These are phyloP conservation scores for Prasinococcaceae sp. DNA, from an alignment of 139 green algal genomes.

Conservation along the genomic window DNA sequence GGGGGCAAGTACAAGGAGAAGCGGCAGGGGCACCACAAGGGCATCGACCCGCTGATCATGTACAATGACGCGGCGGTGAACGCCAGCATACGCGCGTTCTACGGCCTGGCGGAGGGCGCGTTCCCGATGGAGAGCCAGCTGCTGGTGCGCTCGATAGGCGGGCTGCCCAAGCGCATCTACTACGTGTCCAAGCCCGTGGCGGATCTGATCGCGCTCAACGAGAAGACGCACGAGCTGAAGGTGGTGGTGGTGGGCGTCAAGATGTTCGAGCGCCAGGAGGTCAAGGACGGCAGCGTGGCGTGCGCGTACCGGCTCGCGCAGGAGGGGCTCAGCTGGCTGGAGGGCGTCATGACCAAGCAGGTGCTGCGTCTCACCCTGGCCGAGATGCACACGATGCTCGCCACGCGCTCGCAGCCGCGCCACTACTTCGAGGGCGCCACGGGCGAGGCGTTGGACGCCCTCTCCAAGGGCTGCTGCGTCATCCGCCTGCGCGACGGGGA, in stretches of 20 bases:
- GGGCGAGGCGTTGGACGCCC: conserved; percentile 14
- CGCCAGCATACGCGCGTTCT: conserved; percentile 42
- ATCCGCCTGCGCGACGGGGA: conserved; percentile 29
- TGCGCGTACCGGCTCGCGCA: conserved; percentile 73
- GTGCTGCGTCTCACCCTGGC: conserved; percentile 25
- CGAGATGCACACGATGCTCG: conserved; percentile 44
- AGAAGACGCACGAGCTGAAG: conserved; percentile 54
- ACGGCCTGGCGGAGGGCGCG: conserved; percentile 38
- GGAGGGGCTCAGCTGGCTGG: conserved; percentile 64
- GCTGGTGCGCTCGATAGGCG: conserved; percentile 38
- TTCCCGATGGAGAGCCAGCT: conserved; percentile 44
- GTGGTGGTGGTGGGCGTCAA: conserved; percentile 66
- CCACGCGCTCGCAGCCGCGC: conserved; percentile 27
- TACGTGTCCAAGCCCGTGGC: conserved; percentile 30
- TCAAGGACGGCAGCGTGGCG: conserved; percentile 18
- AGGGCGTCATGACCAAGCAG: conserved; percentile 65
- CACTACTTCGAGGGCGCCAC: conserved; percentile 29
- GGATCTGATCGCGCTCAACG: conserved; percentile 48
- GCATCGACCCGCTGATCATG: conserved; percentile 33
- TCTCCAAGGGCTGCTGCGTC: conserved; percentile 17
- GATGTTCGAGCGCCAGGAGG: conserved; percentile 75
- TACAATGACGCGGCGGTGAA: conserved; percentile 22
- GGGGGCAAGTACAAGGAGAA: conserved; percentile 2
- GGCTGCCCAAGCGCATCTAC: conserved; percentile 33
- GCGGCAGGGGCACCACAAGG: not conserved